Conservation (phyloP, 495 filamentous ascomycete genomes). For the Penicillium subrubescens region DNA sequence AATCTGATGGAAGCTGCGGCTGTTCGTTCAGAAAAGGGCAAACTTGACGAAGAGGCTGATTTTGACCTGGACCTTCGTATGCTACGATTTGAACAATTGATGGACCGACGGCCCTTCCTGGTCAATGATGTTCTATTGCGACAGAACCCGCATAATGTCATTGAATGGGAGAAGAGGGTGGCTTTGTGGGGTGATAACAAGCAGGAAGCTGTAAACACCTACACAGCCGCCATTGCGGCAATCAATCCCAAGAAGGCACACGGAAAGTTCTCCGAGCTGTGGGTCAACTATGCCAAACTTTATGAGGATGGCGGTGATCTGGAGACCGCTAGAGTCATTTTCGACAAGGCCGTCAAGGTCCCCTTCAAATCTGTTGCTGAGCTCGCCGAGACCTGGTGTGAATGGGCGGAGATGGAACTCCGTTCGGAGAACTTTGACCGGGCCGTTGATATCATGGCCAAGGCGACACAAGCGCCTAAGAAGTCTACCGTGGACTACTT, state of each 20-base stretch:
- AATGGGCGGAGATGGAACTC: slow-evolving; percentile 98
- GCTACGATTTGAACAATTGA: slow-evolving; percentile 96
- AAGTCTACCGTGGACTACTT: slow-evolving; percentile 96
- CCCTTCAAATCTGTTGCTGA: slow-evolving; percentile 95
- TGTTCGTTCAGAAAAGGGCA: slow-evolving; percentile 76
- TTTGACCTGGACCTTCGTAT: slow-evolving; percentile 97
- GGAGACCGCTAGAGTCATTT: slow-evolving; percentile 81
- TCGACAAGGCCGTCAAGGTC: slow-evolving; percentile 97
- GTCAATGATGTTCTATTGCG: slow-evolving; percentile 94
- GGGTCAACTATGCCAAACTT: slow-evolving; percentile 97
- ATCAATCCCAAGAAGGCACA: slow-evolving; percentile 94
- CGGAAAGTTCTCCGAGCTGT: slow-evolving; percentile 91
- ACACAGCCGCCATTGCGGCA: slow-evolving; percentile 89
- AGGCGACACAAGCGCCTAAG: slow-evolving; percentile 93
- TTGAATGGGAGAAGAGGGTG: slow-evolving; percentile 96
- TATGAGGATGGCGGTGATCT: slow-evolving; percentile 91
- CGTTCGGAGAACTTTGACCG: slow-evolving; percentile 94
- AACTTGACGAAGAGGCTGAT: slow-evolving; percentile 82
- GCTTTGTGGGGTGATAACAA: slow-evolving; percentile 95
- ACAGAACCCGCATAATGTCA: slow-evolving; percentile 95
- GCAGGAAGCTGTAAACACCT: slow-evolving; percentile 87
- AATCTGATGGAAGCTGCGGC: slow-evolving; percentile 88
- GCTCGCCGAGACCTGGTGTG: slow-evolving; percentile 96
- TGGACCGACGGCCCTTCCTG: slow-evolving; percentile 95
- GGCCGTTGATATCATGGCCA: slow-evolving; percentile 93